These are phyloP conservation scores for Starmera quercuum DNA, from an alignment of 805 yeast genomes.

Conservation along the genomic window DNA sequence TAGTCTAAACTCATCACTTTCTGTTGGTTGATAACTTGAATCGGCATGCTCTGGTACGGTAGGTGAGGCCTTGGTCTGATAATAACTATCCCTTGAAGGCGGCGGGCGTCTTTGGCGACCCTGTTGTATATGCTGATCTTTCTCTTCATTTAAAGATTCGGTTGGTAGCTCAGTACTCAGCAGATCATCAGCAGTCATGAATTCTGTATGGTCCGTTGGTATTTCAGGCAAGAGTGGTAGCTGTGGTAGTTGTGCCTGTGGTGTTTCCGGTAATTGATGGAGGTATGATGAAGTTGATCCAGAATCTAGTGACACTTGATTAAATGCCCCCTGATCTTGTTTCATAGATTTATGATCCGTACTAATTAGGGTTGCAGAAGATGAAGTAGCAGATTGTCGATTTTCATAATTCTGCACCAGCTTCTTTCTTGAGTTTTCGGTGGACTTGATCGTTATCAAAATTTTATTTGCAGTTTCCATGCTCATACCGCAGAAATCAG, in stretches of 20 bases:
- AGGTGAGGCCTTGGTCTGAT: background rate
- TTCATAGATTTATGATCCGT: no score
- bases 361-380: conserved; percentile 7
- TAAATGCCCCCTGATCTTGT: no score
- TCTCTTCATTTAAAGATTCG: conserved; percentile 6
- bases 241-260: background rate
- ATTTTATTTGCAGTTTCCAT: conserved; percentile 95
- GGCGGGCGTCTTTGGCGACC: conserved; percentile 19
- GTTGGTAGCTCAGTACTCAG: conserved; percentile 8
- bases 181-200: conserved; percentile 1
- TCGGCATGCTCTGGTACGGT: no score
- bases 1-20: no score
- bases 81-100: conserved; percentile 2
- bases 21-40: background rate
- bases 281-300: no score
- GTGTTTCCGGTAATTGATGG: no score
- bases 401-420: conserved; percentile 9
- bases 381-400: conserved; percentile 9
- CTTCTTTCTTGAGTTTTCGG: conserved; percentile 36
- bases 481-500: conserved; percentile 98
- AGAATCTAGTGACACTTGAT: no score
- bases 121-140: conserved; percentile 1
- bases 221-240: background rate
- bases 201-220: background rate
- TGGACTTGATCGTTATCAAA: conserved; percentile 70